Evolutionary conservation across 2,329 filamentous ascomycete genomes (phyloP).

Genomic region (Tolypocladium cylindrosporum): DNA sequence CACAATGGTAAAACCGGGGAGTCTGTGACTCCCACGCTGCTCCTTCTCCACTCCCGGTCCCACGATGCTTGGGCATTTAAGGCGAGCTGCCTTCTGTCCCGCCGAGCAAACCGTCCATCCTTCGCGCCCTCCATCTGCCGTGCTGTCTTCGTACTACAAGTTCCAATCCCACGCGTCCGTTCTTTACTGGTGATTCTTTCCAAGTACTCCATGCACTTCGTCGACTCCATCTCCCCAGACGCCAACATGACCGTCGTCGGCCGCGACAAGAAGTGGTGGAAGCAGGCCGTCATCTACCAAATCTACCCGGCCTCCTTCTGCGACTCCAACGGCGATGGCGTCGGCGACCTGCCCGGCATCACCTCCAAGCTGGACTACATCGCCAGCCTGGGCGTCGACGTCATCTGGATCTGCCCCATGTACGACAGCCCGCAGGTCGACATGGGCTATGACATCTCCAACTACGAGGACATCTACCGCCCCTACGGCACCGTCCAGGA

Average conservation of each 20-base stretch:
- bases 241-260: conserved; percentile 13
- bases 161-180: too few species aligned
- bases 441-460: conserved; percentile 61
- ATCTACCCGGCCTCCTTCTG: conserved; percentile 50
- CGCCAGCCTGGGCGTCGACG: conserved; percentile 48
- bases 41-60: not conserved
- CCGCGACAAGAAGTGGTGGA: conserved; percentile 37
- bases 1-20: not conserved
- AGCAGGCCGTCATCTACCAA: conserved; percentile 47
- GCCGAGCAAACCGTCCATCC: not conserved
- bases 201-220: not conserved
- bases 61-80: conserved; percentile 1
- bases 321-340: conserved; percentile 47
- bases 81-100: not conserved
- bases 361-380: conserved; percentile 53
- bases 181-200: not conserved
- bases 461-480: conserved; percentile 56
- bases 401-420: conserved; percentile 59
- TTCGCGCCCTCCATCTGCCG: not conserved
- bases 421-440: conserved; percentile 55
- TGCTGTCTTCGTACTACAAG: not conserved
- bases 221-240: not conserved
- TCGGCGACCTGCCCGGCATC: conserved; percentile 55
- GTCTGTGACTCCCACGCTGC: not conserved
- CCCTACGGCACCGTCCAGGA: conserved; percentile 59